Base-by-base conservation (phyloP, 2,329 filamentous ascomycete genomes). In the Lithohypha guttulata region DNA sequence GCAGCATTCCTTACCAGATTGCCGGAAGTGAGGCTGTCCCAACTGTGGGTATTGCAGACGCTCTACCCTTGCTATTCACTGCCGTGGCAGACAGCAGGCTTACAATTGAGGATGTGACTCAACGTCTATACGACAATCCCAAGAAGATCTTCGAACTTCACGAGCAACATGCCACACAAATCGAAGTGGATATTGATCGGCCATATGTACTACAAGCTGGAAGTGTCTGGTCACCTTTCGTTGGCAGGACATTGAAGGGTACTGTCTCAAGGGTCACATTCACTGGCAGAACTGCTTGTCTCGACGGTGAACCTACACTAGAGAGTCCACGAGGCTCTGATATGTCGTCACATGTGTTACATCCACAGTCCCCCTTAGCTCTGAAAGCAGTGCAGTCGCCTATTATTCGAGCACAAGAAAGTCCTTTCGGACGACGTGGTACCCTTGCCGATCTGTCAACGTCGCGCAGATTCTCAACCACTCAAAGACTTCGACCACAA, bases 101-200 rank as follows among this genome's bases (percentile, higher is more conserved):
- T 51, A 83, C 78, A 3, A 61, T 86, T 23, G 80, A 86, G 21
- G 81, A 87, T 54, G 71, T 87, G 56, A 79, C 75, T 55, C 56
- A 63, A 40, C 75, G 79, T 28, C 69, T 87, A 32, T 81, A 86
- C 56, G 78, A 84, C 55, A 86, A 85, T 56, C 82, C 82, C 2
- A 82, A 81, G 64, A 73, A 74, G 55, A 86, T 87, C 52, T 87
- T 87, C 51, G 81, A 87, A 64, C 71, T 87, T 35, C 82, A 87
- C 49, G 82, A 87, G 51, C 82, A 87, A 60, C 62, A 71, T n/a
- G 77, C 77, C 42, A 78, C 79, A 25, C 75, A 73, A 4, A 70
- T 87, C 23, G 82, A 87, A 64, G 71, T 84, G 15, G 82, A 86
- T 60, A 69, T 86, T 51, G 81, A 84, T 55, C 75, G 82, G 30